Conservation (phyloP, 1,284 basidiomycete genomes). For the Apiotrichum akiyoshidainum region DNA sequence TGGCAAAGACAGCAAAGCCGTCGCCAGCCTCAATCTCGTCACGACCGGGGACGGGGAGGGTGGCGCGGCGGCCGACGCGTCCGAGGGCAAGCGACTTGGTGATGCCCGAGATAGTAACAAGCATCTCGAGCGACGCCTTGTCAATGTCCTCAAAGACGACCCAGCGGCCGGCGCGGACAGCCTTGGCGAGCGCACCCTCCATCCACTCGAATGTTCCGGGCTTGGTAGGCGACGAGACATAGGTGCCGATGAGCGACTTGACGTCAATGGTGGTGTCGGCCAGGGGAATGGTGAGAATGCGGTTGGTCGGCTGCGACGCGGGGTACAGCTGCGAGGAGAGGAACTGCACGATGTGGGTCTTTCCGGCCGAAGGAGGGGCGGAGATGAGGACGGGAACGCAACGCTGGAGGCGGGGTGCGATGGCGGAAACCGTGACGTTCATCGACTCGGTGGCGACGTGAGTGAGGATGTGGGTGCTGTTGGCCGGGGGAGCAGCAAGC, state of each 20-base stretch:
- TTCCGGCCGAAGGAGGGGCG: constrained; percentile 85
- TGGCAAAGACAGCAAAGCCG: constrained; percentile 75
- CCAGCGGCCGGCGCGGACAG: constrained; percentile 90
- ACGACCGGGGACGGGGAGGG: constrained; percentile 65
- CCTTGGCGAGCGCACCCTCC: constrained; percentile 87
- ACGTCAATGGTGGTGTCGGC: constrained; percentile 94
- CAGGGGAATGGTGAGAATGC: constrained; percentile 77
- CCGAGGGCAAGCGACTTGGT: constrained; percentile 71
- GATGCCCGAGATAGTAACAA: constrained; percentile 77
- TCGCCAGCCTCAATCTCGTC: constrained; percentile 68
- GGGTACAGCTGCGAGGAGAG: constrained; percentile 62
- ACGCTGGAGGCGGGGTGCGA: constrained; percentile 66
- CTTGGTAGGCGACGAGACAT: constrained; percentile 78
- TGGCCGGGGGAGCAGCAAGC: constrained; percentile 38
- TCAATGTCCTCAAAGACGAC: constrained; percentile 93
- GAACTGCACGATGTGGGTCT: constrained; percentile 75
- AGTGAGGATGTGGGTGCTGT: constrained; percentile 50
- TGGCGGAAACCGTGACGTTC: constrained; percentile 58
- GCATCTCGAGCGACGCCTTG: constrained; percentile 76
- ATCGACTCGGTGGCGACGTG: constrained; percentile 70
- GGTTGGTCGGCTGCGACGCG: constrained; percentile 55
- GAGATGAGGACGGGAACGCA: constrained; percentile 78
- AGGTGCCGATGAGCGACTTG: constrained; percentile 88
- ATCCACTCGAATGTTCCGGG: constrained; percentile 95
- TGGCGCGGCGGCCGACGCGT: constrained; percentile 62